Conservation (phyloP, 805 yeast genomes). For the Pichia eremophila region DNA sequence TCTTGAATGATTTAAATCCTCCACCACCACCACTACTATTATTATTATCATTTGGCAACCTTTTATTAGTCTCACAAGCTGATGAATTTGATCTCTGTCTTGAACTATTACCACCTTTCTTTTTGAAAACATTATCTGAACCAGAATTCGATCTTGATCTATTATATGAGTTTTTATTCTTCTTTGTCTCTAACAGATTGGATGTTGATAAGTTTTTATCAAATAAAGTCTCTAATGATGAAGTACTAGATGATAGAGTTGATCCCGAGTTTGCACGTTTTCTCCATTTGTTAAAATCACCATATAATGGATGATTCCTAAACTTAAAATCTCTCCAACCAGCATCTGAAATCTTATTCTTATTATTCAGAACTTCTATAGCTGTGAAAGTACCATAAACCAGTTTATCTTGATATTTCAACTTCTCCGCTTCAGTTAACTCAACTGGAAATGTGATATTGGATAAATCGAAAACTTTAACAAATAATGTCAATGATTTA, state of each 20-base stretch:
- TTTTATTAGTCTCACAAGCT: not conserved
- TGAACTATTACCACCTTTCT: not conserved
- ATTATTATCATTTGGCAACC: not conserved
- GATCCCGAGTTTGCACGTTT: conserved; percentile 5
- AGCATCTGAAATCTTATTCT: conserved; percentile 38
- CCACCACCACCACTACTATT: not conserved
- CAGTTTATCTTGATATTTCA: conserved; percentile 12
- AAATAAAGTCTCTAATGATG: not conserved
- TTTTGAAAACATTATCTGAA: not conserved
- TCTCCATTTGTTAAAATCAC: conserved; percentile 7
- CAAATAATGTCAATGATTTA: conserved; percentile 45
- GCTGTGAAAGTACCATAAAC: conserved; percentile 10
- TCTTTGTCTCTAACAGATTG: not conserved
- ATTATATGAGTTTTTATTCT: not conserved
- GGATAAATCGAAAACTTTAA: conserved; percentile 53
- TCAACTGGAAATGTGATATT: conserved; percentile 32
- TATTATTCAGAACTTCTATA: conserved; percentile 6
- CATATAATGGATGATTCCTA: conserved; percentile 60
- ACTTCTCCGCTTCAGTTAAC: conserved; percentile 14
- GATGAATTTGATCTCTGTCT: conserved; percentile 1
- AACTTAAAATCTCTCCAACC: conserved; percentile 93
- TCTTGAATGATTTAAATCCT: conserved; percentile 3
- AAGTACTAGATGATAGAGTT: not conserved
- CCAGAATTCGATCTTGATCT: conserved; percentile 2
- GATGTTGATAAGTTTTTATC: not conserved